Evolutionary conservation across 345 rosid species (phyloP), one percentile per base, ranked within the genome.

Genomic region (Hypericum androsaemum): DNA sequence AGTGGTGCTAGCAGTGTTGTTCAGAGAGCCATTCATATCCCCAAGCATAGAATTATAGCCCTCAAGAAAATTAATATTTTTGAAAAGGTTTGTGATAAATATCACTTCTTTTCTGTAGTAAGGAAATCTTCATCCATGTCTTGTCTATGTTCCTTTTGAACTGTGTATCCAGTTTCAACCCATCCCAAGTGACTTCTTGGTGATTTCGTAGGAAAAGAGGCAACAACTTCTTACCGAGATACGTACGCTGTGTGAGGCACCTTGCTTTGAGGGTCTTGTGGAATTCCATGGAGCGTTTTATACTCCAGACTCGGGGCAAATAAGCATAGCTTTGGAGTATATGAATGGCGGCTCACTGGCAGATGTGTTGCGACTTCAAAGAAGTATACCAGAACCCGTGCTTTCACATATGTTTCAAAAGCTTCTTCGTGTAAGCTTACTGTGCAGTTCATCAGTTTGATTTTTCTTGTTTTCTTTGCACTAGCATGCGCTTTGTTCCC

Each of bases 301-400:
- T 66, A 75, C 81, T 69, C 95, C 98, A 0, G 95, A 84, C 57
- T 82, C 96, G 0, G 96, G 98, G 58, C 95, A 87, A 73, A 90
- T 90, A 63, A 90, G 92, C 74, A 87, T 87, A 65, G 98, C 98
- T 57, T 82, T 87, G 61, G 98, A 90, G 67, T 90, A 84, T 62
- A 87, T 90, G 98, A 82, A 87, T 70, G 98, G 92, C 50, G 98
- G 98, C 3, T 90, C 98, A 61, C 71, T 90, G 60, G 96, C 92
- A 12, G 98, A 90, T 68, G 72, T 90, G 58, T 67, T 90, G 62
- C 78, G 73, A 59, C 63, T 69, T 53, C 57, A 35, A 61, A 78
- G 75, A 77, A 71, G 59, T 61, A 74, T 87, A 46, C 98, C 96
- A 5, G 98, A 90, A 65, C 96, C 86, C 10, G 63, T 87, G 57